Conservation (phyloP, 1,284 basidiomycete genomes). For the Ceratobasidium sp. region DNA sequence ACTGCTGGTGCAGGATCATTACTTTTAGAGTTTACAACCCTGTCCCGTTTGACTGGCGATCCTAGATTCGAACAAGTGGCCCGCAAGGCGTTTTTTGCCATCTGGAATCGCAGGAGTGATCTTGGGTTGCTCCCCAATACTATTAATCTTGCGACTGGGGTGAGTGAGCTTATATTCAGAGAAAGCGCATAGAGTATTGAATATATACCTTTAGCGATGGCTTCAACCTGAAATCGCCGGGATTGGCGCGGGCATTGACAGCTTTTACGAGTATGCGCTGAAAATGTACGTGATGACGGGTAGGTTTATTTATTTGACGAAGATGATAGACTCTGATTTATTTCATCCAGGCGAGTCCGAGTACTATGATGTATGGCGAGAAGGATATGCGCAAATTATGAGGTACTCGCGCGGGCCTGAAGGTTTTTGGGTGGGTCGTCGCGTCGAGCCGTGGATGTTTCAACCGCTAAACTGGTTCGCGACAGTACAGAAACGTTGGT, state of each 20-base stretch:
- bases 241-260: conserved; percentile 93
- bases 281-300: conserved; percentile 84
- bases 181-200: conserved; percentile 11
- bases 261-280: conserved; percentile 79
- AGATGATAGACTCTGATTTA: conserved; percentile 29
- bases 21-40: conserved; percentile 90
- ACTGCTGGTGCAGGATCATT: conserved; percentile 92
- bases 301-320: conserved; percentile 53
- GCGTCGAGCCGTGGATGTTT: conserved; percentile 4
- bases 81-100: conserved; percentile 86
- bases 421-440: conserved; percentile 80
- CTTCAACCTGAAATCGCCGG: conserved; percentile 78
- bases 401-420: conserved; percentile 82
- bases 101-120: conserved; percentile 89
- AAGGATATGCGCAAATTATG: conserved; percentile 90
- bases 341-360: conserved; percentile 78
- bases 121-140: conserved; percentile 90
- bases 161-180: conserved; percentile 59
- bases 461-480: background rate
- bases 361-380: conserved; percentile 90
- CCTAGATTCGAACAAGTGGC: conserved; percentile 87
- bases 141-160: conserved; percentile 83
- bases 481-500: conserved; percentile 82
- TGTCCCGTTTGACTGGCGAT: conserved; percentile 90
- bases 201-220: conserved; percentile 69